Base-by-base conservation (phyloP, 2,329 filamentous ascomycete species). In the Claviceps sp. region DNA sequence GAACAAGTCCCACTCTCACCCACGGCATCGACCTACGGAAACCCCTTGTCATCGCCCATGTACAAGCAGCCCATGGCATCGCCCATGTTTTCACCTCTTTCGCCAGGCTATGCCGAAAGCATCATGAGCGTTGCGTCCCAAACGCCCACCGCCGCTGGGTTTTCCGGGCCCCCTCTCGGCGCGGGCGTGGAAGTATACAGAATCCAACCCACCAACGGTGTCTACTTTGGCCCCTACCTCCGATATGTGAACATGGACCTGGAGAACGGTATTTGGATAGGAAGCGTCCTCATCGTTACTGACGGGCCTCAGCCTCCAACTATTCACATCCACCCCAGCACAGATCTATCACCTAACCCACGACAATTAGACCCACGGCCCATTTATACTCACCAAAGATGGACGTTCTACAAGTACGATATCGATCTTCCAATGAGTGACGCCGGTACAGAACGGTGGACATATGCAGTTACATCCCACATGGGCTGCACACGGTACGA, bases 401-500 rank as follows among this genome's bases (percentile, higher is more conserved):
- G 90, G 90, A 84, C 84, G 13, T 98, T 98, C 65, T 95, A 94
- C 70, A 87, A 90, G 63, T 98, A 98, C 63, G 89, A 95, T 56
- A 69, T 97, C 52, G 87, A 95, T 55, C 69, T 98, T 47, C 82
- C 81, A 55, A 98, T 98, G 93, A 83, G 86, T 37, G 90, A 97
- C 16, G 77, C 75, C 26, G 78, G 81, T 34, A 85, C 89, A 0
- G 79, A 83, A 57, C 86, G 93, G 63, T 98, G 93, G 93, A 98
- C 93, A 0, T 98, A 98, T 63, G 93, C 93, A 1, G 90, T 98
- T 49, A 98, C 93, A 0, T 97, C 93, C 1, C 90, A 97, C 62
- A 75, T 97, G 20, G 93, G 93, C 37, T 98, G 93, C 70, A 97
- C 93, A n/a, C 81, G 93, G 26, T 98, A 97, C 67, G 93, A 98